Conservation (phyloP, 1,284 basidiomycete species). For the Pterulicium gracile region DNA sequence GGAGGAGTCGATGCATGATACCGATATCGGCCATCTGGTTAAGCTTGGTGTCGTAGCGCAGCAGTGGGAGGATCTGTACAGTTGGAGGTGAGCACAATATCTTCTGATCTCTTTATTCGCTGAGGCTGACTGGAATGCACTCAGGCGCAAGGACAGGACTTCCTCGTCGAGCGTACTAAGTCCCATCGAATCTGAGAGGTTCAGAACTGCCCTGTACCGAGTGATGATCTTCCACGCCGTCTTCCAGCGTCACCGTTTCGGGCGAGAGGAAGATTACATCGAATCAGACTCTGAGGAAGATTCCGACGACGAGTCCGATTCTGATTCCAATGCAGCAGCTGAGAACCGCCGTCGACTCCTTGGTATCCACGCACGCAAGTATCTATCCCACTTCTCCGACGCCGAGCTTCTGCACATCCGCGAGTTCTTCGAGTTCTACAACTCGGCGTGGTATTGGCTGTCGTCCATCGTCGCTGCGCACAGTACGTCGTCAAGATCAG, state of each 20-base stretch:
- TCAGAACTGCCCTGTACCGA: neutral
- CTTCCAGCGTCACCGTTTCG: neutral
- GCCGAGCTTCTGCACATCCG: neutral
- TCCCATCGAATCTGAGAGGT: neutral
- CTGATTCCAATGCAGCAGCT: too few species aligned
- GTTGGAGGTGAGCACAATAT: neutral
- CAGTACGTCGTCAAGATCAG: too few species aligned
- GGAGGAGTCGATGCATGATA: neutral
- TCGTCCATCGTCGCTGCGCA: too few species aligned
- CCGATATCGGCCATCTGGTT: neutral
- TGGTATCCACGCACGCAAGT: too few species aligned
- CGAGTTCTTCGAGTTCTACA: neutral
- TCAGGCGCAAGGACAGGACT: neutral
- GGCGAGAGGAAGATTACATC: neutral
- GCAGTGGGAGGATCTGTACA: neutral
- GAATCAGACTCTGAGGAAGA: neutral
- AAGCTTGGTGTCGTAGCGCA: neutral
- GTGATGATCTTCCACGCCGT: conserved; percentile 1
- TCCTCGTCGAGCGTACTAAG: neutral
- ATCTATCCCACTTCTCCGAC: neutral
- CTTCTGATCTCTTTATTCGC: too few species aligned
- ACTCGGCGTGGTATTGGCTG: too few species aligned
- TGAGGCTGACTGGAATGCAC: too few species aligned
- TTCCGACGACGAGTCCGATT: neutral
- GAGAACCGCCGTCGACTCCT: too few species aligned